phyloP scores from a whole-genome alignment of 176 grass and related monocot genomes.

The Phoenix roebelenii region DNA sequence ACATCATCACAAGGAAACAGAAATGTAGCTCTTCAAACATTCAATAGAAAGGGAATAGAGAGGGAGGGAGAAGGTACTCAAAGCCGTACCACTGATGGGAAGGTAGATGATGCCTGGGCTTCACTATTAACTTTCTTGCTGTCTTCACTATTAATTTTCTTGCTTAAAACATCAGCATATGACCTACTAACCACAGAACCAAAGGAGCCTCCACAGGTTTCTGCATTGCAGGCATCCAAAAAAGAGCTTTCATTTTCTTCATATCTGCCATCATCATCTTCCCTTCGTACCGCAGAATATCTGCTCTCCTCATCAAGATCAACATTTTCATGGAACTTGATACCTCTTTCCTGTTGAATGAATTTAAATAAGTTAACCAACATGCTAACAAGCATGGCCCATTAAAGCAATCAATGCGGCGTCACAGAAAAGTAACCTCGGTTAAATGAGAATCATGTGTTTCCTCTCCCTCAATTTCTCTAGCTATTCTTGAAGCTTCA shows the following conservation, averaged over 20 bases:
- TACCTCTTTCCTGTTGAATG: slow-evolving; percentile 66
- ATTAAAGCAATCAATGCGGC: not conserved
- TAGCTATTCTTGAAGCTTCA: slow-evolving; percentile 68
- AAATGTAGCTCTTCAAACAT: not conserved
- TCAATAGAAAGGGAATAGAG: not conserved
- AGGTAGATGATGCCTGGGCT: slow-evolving; percentile 11
- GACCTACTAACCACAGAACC: too few species aligned
- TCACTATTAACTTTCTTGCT: slow-evolving; percentile 24
- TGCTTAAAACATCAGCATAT: too few species aligned
- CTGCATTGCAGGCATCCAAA: slow-evolving; percentile 10
- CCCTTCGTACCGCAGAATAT: slow-evolving; percentile 83
- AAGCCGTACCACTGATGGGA: slow-evolving; percentile 21
- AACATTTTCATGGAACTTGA: slow-evolving; percentile 49
- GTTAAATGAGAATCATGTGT: slow-evolving; percentile 89
- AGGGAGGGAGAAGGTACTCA: not conserved
- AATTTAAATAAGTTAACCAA: not conserved
- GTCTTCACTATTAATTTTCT: not conserved
- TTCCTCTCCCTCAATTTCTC: slow-evolving; percentile 94
- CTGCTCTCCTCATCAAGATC: slow-evolving; percentile 90
- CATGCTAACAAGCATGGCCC: too few species aligned
- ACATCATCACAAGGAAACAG: too few species aligned
- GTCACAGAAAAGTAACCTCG: slow-evolving; percentile 43
- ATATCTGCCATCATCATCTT: slow-evolving; percentile 37
- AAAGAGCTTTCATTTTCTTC: slow-evolving; percentile 14
- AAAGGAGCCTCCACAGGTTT: not conserved